Evolutionary conservation across 2,329 filamentous ascomycete species (phyloP).

Genomic region (Neofusicoccum cordaticola): DNA sequence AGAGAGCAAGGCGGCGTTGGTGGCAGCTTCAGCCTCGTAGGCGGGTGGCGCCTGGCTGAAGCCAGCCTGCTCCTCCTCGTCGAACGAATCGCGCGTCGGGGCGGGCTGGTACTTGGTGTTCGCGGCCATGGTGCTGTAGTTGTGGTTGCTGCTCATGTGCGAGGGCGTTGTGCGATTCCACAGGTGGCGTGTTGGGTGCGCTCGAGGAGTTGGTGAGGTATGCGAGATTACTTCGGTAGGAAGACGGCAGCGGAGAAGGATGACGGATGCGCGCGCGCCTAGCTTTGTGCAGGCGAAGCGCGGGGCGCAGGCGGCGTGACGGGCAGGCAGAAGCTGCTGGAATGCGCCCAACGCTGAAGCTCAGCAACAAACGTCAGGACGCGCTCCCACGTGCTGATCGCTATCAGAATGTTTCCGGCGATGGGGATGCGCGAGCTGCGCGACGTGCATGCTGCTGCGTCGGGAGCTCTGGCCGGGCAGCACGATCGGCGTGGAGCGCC

Average conservation of each 20-base stretch:
- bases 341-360: constrained; percentile 7
- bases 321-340: constrained; percentile 11
- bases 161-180: background rate
- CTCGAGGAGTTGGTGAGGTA: background rate
- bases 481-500: constrained; percentile 8
- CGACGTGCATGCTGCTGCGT: background rate
- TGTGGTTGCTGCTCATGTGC: background rate
- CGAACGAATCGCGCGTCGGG: constrained; percentile 82
- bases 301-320: constrained; percentile 7
- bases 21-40: constrained; percentile 62
- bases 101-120: constrained; percentile 81
- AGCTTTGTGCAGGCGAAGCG: constrained; percentile 12
- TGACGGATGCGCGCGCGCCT: constrained; percentile 5
- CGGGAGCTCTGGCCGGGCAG: background rate
- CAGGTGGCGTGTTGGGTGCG: background rate
- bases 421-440: background rate
- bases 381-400: constrained; percentile 7
- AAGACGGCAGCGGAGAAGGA: background rate
- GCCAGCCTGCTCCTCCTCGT: constrained; percentile 49
- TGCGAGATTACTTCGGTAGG: background rate
- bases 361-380: background rate
- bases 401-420: background rate
- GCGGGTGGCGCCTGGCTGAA: constrained; percentile 80
- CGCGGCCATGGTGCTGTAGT: constrained; percentile 18
- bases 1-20: constrained; percentile 59